Conservation (phyloP, 2,329 filamentous ascomycete genomes). For the Cercospora sojina region DNA sequence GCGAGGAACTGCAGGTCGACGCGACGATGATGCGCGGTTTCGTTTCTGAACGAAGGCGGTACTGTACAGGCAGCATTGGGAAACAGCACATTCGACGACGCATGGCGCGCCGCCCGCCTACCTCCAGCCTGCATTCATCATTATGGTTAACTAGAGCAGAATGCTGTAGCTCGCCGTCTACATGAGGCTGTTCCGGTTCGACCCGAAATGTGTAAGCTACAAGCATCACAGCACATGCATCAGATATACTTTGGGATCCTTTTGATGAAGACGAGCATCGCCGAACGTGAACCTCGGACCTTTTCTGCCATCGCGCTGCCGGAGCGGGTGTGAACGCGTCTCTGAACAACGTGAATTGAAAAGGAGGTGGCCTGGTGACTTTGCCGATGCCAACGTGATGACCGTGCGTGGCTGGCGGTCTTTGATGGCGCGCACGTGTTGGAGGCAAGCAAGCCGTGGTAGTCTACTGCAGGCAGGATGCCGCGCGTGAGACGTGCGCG, state of each 20-base stretch:
- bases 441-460: neutral
- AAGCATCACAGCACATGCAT: neutral
- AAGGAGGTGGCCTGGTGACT: neutral
- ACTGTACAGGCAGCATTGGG: neutral
- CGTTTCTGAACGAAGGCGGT: neutral
- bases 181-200: neutral
- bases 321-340: neutral
- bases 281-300: neutral
- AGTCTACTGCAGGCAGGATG: neutral
- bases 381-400: neutral
- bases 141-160: neutral
- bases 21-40: neutral
- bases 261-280: neutral
- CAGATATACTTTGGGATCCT: neutral
- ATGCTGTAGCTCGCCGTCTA: neutral
- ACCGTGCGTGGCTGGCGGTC: neutral
- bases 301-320: neutral
- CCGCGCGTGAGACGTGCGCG: neutral
- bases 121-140: neutral
- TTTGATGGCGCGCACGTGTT: neutral
- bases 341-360: neutral
- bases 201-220: neutral
- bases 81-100: neutral
- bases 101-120: neutral
- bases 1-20: neutral